A percentile compares a stretch with the other conserved stretches of the same genome.
Evolutionary conservation across 805 yeast genomes (phyloP).

Genomic region (Debaryomyces castellii): DNA sequence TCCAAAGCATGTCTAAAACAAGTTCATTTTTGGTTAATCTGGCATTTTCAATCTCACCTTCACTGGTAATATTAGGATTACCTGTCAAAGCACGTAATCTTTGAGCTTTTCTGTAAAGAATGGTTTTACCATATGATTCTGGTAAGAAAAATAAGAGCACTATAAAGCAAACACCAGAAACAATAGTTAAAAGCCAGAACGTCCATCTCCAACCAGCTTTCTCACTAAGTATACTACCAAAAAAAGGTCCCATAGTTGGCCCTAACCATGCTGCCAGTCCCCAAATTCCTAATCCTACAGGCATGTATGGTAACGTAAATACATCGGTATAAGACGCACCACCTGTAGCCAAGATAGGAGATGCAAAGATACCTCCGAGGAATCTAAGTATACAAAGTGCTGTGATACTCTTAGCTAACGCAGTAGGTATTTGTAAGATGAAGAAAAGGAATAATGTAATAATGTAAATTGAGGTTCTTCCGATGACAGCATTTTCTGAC

Average conservation of each 20-base stretch:
- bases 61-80: conserved; percentile 36
- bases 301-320: conserved; percentile 34
- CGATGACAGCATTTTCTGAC: conserved; percentile 50
- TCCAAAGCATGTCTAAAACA: conserved; percentile 35
- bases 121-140: conserved; percentile 43
- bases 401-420: conserved; percentile 46
- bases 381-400: conserved; percentile 49
- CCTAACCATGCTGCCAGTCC: conserved; percentile 50
- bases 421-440: conserved; percentile 52
- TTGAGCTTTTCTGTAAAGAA: conserved; percentile 42
- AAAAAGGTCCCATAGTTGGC: conserved; percentile 52
- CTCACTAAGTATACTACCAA: conserved; percentile 47
- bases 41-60: conserved; percentile 33
- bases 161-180: conserved; percentile 15
- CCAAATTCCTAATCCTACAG: conserved; percentile 48
- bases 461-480: conserved; percentile 48
- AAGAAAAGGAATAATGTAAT: conserved; percentile 44
- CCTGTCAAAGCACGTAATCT: conserved; percentile 45
- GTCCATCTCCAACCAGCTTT: conserved; percentile 48
- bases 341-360: conserved; percentile 54
- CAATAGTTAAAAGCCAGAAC: conserved; percentile 46
- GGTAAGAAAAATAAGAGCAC: conserved; percentile 38
- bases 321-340: conserved; percentile 54
- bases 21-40: conserved; percentile 4
- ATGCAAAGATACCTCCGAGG: conserved; percentile 49